These are phyloP conservation scores for Monosporascus cannonballus DNA, from an alignment of 2,329 filamentous ascomycete genomes.

Conservation along the genomic window DNA sequence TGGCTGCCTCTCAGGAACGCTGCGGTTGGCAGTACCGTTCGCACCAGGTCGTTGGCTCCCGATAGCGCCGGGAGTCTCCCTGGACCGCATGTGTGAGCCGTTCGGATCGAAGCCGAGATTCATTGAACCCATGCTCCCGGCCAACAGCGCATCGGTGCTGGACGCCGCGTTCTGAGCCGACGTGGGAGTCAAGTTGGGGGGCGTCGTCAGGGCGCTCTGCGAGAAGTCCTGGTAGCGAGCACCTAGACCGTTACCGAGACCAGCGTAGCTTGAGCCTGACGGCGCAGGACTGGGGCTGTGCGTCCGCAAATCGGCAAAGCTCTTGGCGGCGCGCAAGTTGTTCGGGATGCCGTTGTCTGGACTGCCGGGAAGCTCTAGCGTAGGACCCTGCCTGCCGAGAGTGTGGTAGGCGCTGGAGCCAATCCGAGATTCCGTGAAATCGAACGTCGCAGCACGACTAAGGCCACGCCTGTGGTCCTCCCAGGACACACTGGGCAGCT, in stretches of 20 bases:
- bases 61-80: conserved; percentile 54
- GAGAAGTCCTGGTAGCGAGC: conserved; percentile 27
- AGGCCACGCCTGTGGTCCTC: conserved; percentile 79
- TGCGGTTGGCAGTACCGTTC: conserved; percentile 35
- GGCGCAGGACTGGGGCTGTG: conserved; percentile 91
- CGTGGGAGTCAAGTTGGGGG: conserved; percentile 28
- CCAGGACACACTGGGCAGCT: conserved; percentile 54
- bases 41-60: conserved; percentile 57
- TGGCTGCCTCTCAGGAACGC: conserved; percentile 56
- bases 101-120: conserved; percentile 46
- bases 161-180: conserved; percentile 26
- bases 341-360: conserved; percentile 61
- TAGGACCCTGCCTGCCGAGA: conserved; percentile 74
- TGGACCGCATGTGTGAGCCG: conserved; percentile 29
- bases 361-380: conserved; percentile 83
- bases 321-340: conserved; percentile 89
- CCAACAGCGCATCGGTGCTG: conserved; percentile 25
- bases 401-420: conserved; percentile 67
- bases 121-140: conserved; percentile 34
- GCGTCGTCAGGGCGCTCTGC: conserved; percentile 24
- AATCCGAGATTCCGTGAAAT: conserved; percentile 72
- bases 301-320: conserved; percentile 89
- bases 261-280: conserved; percentile 75
- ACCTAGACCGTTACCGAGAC: conserved; percentile 42
- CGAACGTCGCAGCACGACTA: conserved; percentile 93